Evolutionary conservation across 1,139 yeast species (phyloP), one percentile per base, ranked within the genome.

Genomic region (Lizanozyma gosingica): DNA sequence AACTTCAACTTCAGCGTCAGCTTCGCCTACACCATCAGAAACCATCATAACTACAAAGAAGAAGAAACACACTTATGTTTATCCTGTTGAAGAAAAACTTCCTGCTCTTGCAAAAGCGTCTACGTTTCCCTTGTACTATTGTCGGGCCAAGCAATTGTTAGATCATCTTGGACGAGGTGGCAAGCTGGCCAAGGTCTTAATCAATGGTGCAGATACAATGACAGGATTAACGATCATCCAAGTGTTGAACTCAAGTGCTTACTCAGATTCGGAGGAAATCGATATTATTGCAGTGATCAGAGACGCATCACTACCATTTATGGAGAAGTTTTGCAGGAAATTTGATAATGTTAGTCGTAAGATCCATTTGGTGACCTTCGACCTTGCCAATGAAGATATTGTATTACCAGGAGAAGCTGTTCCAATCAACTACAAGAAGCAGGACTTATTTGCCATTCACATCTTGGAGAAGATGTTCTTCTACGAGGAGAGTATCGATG

Each of bases 151-250:
- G 43, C 71, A 66, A 44, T 62, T 64, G 2, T 58, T 68, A 34
- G 47, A 55, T 18, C 59, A 63, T 43, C 52, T 62, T 36, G 41
- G 51, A 18, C 43, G 47, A 34, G 11, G 29, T 6, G 9, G 11
- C 11, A 22, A 22, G 11, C 29, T 22, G 29, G 58, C 60, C 11
- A 63, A 58, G 37, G 50, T 70, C 8, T 52, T 70, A 37, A 65
- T 70, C 40, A 68, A 70, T 48, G 76, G 76, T 11, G 76, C 65
- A 3, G 74, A 70, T 45, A 67, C 75, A 4, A 55, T 57, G 39
- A 48, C 68, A 32, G 73, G 72, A 0, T 50, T 53, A 39, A 67
- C 72, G 1, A 41, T 70, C 4, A 45, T 65, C 3, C 75, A 70
- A 45, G 34, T 62, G 3, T 45, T 65, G 37, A 49, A 52, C 39